Percentiles rank a stretch among this genome's conserved stretches.
Evolutionary conservation across 371 early-diverging fungal species (phyloP).

Genomic region (Mucor indicus): DNA sequence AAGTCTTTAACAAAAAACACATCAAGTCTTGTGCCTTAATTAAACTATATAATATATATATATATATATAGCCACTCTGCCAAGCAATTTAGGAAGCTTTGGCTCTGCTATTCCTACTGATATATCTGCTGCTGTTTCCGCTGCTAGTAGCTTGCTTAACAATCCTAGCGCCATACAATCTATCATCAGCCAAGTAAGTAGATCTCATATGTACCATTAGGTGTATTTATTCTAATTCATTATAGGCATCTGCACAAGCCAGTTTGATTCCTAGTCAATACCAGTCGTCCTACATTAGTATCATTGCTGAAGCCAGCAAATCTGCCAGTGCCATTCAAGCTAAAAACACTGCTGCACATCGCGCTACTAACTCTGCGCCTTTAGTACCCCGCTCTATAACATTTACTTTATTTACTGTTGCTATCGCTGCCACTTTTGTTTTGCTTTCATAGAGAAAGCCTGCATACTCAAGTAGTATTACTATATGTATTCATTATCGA

Average conservation of each 20-base stretch:
- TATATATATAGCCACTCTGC: neutral
- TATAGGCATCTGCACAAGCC: constrained; percentile 10
- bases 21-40: too few relatives aligned
- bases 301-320: constrained; percentile 5
- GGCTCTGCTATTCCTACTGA: constrained; percentile 1
- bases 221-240: too few relatives aligned
- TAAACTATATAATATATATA: too few relatives aligned
- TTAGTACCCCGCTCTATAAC: neutral
- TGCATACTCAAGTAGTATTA: too few relatives aligned
- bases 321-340: neutral
- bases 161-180: constrained; percentile 8
- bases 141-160: constrained; percentile 4
- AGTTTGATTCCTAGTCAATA: constrained; percentile 4
- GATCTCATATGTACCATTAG: neutral
- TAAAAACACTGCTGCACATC: neutral
- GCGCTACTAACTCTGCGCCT: neutral
- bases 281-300: constrained; percentile 9
- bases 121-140: neutral
- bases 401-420: too few relatives aligned
- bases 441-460: too few relatives aligned
- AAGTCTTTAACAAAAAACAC: too few relatives aligned
- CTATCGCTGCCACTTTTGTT: too few relatives aligned
- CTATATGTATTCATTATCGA: too few relatives aligned
- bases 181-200: constrained; percentile 1
- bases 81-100: too few relatives aligned